These are phyloP conservation scores for Mrakia blollopis DNA, from an alignment of 768 basidiomycete species.

Conservation along the genomic window DNA sequence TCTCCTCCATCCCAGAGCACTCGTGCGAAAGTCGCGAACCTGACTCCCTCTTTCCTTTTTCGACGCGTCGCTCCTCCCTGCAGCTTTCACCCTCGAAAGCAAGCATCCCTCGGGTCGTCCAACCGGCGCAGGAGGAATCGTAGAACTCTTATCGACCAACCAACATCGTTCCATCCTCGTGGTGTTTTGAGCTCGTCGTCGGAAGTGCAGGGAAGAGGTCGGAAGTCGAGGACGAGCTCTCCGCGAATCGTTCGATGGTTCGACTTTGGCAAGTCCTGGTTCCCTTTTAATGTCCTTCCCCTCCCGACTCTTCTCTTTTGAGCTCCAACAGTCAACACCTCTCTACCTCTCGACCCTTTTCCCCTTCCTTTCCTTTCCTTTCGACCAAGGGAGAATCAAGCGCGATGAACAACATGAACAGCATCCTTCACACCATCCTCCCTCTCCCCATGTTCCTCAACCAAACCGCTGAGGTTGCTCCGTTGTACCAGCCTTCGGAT, in stretches of 20 bases:
- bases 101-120: no score
- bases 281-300: no score
- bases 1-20: no score
- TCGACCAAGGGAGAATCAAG: background rate
- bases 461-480: background rate
- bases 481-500: constrained; percentile 1
- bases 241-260: background rate
- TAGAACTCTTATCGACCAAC: background rate
- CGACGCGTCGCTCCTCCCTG: no score
- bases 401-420: background rate
- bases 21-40: no score
- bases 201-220: background rate
- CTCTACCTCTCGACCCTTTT: background rate
- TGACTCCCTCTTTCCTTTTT: no score
- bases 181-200: no score
- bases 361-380: background rate
- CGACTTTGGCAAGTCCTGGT: background rate
- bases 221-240: background rate
- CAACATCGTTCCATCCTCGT: background rate
- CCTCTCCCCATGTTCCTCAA: background rate
- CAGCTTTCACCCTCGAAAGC: no score
- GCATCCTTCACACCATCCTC: background rate
- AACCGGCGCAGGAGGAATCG: no score
- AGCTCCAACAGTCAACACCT: background rate
- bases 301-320: background rate